A percentile compares a stretch with the other conserved stretches of the same genome.
These are phyloP conservation scores for Cardamine chenopodiifolia DNA, from an alignment of 345 rosid species.

Conservation along the genomic window DNA sequence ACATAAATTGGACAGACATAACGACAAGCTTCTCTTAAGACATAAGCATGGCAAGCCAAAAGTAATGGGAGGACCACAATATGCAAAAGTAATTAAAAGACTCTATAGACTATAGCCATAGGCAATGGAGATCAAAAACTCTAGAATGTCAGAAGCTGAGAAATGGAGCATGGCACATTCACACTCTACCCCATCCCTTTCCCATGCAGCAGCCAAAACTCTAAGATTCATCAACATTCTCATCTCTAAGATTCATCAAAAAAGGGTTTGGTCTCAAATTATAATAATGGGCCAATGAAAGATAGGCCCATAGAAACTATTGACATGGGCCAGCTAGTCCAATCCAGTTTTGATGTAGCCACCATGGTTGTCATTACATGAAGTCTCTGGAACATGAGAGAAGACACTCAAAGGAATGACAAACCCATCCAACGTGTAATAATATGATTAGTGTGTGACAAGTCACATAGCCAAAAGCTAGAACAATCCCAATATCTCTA, in stretches of 20 bases:
- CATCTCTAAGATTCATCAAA: constrained; percentile 8
- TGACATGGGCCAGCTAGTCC: constrained; percentile 33
- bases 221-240: constrained; percentile 21
- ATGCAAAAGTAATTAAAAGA: constrained; percentile 14
- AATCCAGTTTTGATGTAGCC: neutral
- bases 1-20: constrained; percentile 29
- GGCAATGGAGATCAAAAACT: constrained; percentile 26
- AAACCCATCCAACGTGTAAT: constrained; percentile 28
- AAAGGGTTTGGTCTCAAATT: neutral
- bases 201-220: constrained; percentile 42
- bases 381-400: constrained; percentile 42
- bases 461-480: constrained; percentile 20
- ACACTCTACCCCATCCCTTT: constrained; percentile 31
- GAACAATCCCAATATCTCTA: constrained; percentile 44
- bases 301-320: constrained; percentile 13
- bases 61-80: constrained; percentile 43
- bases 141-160: constrained; percentile 23
- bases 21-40: constrained; percentile 26
- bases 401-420: constrained; percentile 22
- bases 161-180: constrained; percentile 34
- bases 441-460: constrained; percentile 3
- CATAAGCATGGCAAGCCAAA: constrained; percentile 39
- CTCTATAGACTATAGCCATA: neutral
- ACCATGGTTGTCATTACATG: neutral
- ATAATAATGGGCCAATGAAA: constrained; percentile 18